Base-by-base conservation (phyloP, 164 flowering plant species). In the Hamamelis virginiana region DNA sequence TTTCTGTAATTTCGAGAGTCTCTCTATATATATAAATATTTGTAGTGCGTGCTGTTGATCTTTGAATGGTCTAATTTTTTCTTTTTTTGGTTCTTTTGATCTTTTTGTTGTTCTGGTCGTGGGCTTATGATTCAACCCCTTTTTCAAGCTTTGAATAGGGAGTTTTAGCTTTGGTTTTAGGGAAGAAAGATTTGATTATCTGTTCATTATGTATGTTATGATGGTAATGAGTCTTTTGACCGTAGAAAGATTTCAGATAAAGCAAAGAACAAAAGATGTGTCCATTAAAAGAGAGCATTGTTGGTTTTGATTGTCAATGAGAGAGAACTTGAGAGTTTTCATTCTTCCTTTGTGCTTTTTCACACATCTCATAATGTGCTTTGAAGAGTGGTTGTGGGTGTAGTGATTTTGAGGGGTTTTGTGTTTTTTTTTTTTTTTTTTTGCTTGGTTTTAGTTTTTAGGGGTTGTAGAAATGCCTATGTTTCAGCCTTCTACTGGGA, bases 151-250 rank as follows among this genome's bases (percentile, higher is more conserved):
- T 33, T 70, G 65, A 70, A 10, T 28, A 16, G 59, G 70, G 71
- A 72, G 22, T 55, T 55, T 66, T 68, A 72, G 53, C 66, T 45
- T 58, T n/a, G 64, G 26, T 68, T 43, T 68, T 45, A 28, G 71
- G 44, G 71, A 28, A 68, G 45, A n/a, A 59, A 67, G 66, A 52
- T n/a, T 65, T 61, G 65, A 60, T 75, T 72, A 58, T 52, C 69
- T 55, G 67, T 59, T 65, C 57, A 72, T 74, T 70, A 75, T 72
- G 65, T 18, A 22, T 67, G 59, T 41, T 8, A 66, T 57, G 56
- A 59, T 48, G 61, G 63, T 59, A 62, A 67, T 69, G 72, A 72
- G 67, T 51, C 79, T 75, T 78, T 79, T 79, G 78, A 79, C 81
- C 72, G 50, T 19, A 41, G 70, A 73, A 78, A 72, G 62, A 68